A percentile compares a stretch with the other conserved stretches of the same genome.
Evolutionary conservation across 73 alveolate genomes (phyloP).

Genomic region (Paramecium sonneborni): DNA sequence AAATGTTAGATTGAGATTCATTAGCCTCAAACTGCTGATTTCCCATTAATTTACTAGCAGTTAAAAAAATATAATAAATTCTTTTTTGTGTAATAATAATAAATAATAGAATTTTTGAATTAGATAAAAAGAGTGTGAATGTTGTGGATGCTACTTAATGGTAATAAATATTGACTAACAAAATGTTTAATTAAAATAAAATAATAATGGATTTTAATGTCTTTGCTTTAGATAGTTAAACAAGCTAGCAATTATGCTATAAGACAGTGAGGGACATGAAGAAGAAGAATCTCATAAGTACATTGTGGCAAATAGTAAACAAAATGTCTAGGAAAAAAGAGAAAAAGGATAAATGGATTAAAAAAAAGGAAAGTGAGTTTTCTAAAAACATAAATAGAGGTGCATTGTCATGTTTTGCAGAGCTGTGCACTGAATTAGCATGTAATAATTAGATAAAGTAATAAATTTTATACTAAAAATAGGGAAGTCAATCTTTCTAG

Average conservation of each 20-base stretch:
- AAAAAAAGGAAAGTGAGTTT: neutral
- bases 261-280: neutral
- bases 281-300: neutral
- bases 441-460: conserved; percentile 22
- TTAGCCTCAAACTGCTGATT: neutral
- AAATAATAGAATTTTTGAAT: neutral
- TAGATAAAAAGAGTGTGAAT: neutral
- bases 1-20: neutral
- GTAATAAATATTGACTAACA: too few species aligned
- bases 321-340: neutral
- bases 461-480: neutral
- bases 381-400: neutral
- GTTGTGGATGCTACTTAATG: too few species aligned
- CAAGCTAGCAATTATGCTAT: too few species aligned
- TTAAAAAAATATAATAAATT: neutral
- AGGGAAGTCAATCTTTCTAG: conserved; percentile 25
- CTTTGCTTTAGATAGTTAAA: too few species aligned
- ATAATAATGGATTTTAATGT: too few species aligned
- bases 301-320: neutral
- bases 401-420: conserved; percentile 43
- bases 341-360: neutral
- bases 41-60: conserved; percentile 12
- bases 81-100: neutral
- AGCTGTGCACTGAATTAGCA: conserved; percentile 10
- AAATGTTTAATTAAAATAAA: too few species aligned